phyloP scores from a whole-genome alignment of 192 early-diverging fungal genomes.

The Pilaira anomala region DNA sequence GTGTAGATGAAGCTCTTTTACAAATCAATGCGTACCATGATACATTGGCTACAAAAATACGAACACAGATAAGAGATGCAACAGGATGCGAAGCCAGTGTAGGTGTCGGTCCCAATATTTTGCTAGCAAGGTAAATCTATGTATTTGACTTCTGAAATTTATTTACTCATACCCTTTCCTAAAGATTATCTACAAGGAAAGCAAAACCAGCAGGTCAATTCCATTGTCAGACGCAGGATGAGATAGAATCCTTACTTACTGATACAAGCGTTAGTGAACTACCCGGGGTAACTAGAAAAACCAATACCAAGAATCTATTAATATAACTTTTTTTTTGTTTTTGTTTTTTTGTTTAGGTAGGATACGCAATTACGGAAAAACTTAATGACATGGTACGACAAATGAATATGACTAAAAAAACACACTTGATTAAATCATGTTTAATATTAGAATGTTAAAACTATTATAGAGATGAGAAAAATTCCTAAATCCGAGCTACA shows the following conservation, averaged over 20 bases:
- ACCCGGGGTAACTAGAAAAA: slow-evolving; percentile 41
- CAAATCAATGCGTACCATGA: slow-evolving; percentile 56
- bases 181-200: slow-evolving; percentile 59
- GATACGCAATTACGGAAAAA: slow-evolving; percentile 33
- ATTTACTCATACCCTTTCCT: neutral
- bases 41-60: slow-evolving; percentile 54
- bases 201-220: slow-evolving; percentile 71
- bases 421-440: neutral
- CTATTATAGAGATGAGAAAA: slow-evolving; percentile 46
- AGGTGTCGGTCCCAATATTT: slow-evolving; percentile 70
- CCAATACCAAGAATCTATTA: neutral
- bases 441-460: slow-evolving; percentile 34
- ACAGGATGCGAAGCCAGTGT: slow-evolving; percentile 71
- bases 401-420: neutral
- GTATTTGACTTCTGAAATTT: slow-evolving; percentile 4
- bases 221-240: slow-evolving; percentile 23
- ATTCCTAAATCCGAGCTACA: slow-evolving; percentile 48
- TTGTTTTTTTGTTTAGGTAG: slow-evolving; percentile 7
- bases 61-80: slow-evolving; percentile 40
- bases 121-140: slow-evolving; percentile 58
- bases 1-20: slow-evolving; percentile 81
- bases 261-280: slow-evolving; percentile 39
- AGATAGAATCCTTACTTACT: slow-evolving; percentile 17
- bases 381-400: slow-evolving; percentile 26
- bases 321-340: neutral